These are phyloP conservation scores for Penicillium decumbens DNA, from an alignment of 2,329 filamentous ascomycete genomes.

Conservation along the genomic window DNA sequence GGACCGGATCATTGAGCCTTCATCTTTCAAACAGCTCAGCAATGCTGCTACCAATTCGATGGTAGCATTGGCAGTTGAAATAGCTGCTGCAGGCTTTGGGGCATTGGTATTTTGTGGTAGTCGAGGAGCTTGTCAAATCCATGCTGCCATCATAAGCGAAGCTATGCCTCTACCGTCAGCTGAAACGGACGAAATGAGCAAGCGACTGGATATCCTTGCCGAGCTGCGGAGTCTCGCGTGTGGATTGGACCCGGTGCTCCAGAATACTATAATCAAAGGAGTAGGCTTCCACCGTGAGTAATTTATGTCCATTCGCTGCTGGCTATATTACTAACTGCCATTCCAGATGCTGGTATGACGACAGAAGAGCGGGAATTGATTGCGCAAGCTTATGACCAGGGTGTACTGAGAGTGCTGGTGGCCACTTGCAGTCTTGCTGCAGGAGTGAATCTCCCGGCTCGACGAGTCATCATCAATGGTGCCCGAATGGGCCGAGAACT, in stretches of 20 bases:
- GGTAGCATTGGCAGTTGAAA: slow-evolving; percentile 65
- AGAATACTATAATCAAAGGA: slow-evolving; percentile 60
- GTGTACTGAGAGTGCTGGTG: slow-evolving; percentile 64
- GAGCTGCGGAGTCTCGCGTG: slow-evolving; percentile 62
- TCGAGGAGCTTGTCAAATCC: slow-evolving; percentile 61
- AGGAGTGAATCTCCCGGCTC: slow-evolving; percentile 70
- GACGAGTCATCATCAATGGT: slow-evolving; percentile 69
- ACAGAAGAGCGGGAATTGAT: slow-evolving; percentile 70
- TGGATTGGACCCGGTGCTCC: slow-evolving; percentile 62
- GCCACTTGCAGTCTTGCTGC: slow-evolving; percentile 77
- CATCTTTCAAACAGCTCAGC: slow-evolving; percentile 57
- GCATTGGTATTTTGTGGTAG: slow-evolving; percentile 71
- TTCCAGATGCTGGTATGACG: slow-evolving; percentile 52
- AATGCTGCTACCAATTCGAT: slow-evolving; percentile 66
- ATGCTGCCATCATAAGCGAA: slow-evolving; percentile 63
- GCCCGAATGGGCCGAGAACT: slow-evolving; percentile 71
- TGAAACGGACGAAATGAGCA: slow-evolving; percentile 50
- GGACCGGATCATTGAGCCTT: slow-evolving; percentile 50
- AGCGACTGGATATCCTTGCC: slow-evolving; percentile 59
- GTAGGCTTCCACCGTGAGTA: slow-evolving; percentile 68
- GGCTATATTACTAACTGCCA: slow-evolving; percentile 26
- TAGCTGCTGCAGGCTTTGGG: slow-evolving; percentile 63
- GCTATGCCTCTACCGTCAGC: slow-evolving; percentile 56
- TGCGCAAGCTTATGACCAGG: slow-evolving; percentile 64
- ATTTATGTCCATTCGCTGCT: not conserved